phyloP scores from a whole-genome alignment of 148 eudicot species.

The Chenopodium suecicum region DNA sequence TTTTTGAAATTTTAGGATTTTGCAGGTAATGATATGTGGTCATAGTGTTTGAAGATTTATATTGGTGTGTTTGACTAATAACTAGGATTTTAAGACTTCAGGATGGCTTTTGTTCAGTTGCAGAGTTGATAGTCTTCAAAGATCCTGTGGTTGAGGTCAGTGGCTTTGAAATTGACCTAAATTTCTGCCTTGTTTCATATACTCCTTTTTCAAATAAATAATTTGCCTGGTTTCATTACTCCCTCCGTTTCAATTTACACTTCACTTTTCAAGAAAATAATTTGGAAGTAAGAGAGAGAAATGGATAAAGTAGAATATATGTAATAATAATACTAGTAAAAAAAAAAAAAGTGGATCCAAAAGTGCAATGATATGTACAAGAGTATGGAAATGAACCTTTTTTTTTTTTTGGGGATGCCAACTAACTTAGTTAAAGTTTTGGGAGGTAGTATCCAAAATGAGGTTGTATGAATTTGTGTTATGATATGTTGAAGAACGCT shows the following conservation, averaged over 20 bases:
- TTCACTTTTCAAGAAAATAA: no score
- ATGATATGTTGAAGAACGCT: background rate
- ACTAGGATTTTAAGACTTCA: background rate
- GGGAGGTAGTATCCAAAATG: no score
- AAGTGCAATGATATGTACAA: no score
- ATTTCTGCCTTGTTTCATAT: slow-evolving; percentile 1
- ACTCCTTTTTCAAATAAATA: no score
- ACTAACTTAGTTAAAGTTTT: no score
- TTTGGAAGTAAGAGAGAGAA: no score
- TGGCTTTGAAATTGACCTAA: background rate
- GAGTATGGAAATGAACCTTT: no score
- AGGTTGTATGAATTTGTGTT: background rate
- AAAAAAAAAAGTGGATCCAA: no score
- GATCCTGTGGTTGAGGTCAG: background rate
- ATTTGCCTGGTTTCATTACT: background rate
- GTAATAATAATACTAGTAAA: no score
- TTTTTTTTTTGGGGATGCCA: no score
- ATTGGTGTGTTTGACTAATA: background rate
- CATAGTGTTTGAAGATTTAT: background rate
- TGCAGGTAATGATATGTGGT: background rate
- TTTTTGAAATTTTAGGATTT: background rate
- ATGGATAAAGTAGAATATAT: no score
- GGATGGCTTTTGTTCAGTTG: background rate
- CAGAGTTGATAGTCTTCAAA: background rate
- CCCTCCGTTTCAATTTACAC: no score